Evolutionary conservation across 495 filamentous ascomycete genomes (phyloP), one percentile per base, ranked within the genome.

Genomic region (Lophiostoma macrostomum): DNA sequence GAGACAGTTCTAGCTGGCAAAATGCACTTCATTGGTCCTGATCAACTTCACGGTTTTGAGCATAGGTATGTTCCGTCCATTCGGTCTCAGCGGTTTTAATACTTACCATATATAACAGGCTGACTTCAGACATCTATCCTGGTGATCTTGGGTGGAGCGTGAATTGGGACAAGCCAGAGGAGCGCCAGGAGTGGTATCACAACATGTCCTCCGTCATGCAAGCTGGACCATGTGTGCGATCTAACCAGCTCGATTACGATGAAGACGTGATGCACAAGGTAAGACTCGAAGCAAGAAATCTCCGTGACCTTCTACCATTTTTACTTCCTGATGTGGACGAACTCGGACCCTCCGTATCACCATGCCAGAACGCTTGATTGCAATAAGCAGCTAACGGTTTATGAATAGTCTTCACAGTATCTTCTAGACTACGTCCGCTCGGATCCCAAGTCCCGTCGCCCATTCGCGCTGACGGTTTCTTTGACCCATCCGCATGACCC

Each of bases 221-320:
- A 63, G 89, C 89, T 1, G 89, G 89, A 7, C 76, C 80, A 2
- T 90, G 88, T 47, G 80, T 93, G 24, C 78, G 88, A 51, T 89
- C 85, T 61, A 95, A 95, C 72, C 89, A 95, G 72, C 78, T 95
- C n/a, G 89, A 95, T 63, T 95, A 88, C 58, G 89, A 95, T 60
- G 88, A 93, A 71, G 89, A 95, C 68, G 88, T 93, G 60, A 89
- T 93, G 77, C 89, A 88, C 69, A 84, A 81, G 71, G 55, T 64
- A 50, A 53, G 51, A 35, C 18, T 16, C n/a, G n/a, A n/a, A n/a
- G n/a, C n/a, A n/a, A 30, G 43, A 23, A 12, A 31, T 34, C 16
- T 8, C 22, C 28, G 38, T n/a, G n/a, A n/a, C n/a, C n/a, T n/a
- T n/a, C n/a, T n/a, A n/a, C n/a, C n/a, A n/a, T n/a, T n/a, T n/a